phyloP scores from a whole-genome alignment of 2,329 filamentous ascomycete genomes.

The Taxawa tesnikishii region DNA sequence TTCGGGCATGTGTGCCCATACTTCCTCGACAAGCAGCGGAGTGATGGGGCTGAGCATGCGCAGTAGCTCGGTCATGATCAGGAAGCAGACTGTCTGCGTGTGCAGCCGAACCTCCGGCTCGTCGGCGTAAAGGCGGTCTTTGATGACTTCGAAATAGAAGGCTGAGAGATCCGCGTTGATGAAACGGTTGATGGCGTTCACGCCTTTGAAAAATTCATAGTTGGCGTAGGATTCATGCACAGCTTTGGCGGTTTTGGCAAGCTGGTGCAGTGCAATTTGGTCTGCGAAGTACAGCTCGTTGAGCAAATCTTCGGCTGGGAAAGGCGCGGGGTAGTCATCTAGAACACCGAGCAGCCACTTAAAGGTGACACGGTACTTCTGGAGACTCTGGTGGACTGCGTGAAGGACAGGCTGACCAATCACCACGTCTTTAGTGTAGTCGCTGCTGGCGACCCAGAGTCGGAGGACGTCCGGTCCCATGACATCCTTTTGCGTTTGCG shows the following conservation, averaged over 20 bases:
- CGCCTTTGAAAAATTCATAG: constrained; percentile 73
- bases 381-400: constrained; percentile 60
- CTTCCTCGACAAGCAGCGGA: constrained; percentile 76
- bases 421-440: constrained; percentile 79
- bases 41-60: constrained; percentile 71
- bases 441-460: constrained; percentile 81
- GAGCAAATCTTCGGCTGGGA: constrained; percentile 5
- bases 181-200: constrained; percentile 66
- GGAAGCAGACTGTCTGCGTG: constrained; percentile 43
- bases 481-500: constrained; percentile 12
- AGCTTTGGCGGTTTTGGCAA: constrained; percentile 51
- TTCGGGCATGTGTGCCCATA: constrained; percentile 64
- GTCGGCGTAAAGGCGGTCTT: constrained; percentile 84
- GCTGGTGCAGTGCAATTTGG: constrained; percentile 64
- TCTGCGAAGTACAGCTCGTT: constrained; percentile 31
- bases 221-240: constrained; percentile 54
- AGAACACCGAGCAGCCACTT: constrained; percentile 76
- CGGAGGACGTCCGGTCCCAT: constrained; percentile 80
- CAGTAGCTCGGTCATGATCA: constrained; percentile 59
- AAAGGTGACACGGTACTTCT: constrained; percentile 81
- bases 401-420: constrained; percentile 69
- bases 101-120: constrained; percentile 48
- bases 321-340: constrained; percentile 25
- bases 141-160: constrained; percentile 87
- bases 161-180: constrained; percentile 73